Evolutionary conservation across 2,329 filamentous ascomycete species (phyloP).

Genomic region (Claviceps sp.): DNA sequence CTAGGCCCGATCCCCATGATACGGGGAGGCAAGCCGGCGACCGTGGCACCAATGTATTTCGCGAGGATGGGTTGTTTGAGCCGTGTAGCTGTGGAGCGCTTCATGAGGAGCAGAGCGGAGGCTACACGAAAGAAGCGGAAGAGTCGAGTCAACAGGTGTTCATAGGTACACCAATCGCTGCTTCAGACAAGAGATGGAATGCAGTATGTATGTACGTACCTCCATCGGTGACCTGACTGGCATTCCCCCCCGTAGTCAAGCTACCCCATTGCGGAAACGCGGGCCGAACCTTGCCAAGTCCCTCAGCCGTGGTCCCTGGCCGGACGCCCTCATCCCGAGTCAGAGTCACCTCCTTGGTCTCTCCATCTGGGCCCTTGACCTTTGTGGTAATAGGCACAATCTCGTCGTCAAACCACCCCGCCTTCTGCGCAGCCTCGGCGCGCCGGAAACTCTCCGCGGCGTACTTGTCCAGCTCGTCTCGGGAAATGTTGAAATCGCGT

Average conservation of each 20-base stretch:
- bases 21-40: conserved; percentile 77
- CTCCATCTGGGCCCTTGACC: conserved; percentile 72
- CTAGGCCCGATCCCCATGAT: conserved; percentile 93
- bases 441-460: conserved; percentile 78
- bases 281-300: conserved; percentile 68
- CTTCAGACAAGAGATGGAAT: background rate
- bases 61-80: conserved; percentile 83
- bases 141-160: too few species aligned
- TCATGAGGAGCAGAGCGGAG: conserved; percentile 84
- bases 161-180: too few species aligned
- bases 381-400: conserved; percentile 77
- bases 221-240: conserved; percentile 88
- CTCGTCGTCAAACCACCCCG: conserved; percentile 85
- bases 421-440: conserved; percentile 82
- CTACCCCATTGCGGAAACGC: conserved; percentile 87
- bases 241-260: conserved; percentile 81
- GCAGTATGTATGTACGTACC: conserved; percentile 28
- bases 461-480: conserved; percentile 71
- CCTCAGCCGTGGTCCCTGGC: conserved; percentile 76
- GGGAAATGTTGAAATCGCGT: conserved; percentile 71
- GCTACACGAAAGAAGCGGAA: conserved; percentile 30
- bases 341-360: conserved; percentile 63
- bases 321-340: conserved; percentile 84
- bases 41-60: conserved; percentile 87
- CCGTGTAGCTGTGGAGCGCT: conserved; percentile 75